These are phyloP conservation scores for Filobasidium uniguttulatum DNA, from an alignment of 1,284 basidiomycete species.

Conservation along the genomic window DNA sequence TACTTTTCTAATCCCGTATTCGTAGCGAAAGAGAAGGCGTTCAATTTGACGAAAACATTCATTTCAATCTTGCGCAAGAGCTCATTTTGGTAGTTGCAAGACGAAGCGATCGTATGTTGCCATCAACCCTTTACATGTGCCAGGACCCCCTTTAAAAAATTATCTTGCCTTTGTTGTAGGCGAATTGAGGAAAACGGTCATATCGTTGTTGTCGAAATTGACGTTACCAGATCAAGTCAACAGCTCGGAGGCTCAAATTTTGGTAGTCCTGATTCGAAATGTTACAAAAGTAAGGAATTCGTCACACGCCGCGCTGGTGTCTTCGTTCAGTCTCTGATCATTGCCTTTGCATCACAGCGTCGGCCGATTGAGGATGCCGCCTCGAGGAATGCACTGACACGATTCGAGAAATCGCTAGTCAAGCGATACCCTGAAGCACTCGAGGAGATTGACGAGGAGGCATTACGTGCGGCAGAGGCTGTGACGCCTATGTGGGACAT, in stretches of 20 bases:
- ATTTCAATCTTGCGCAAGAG: conserved; percentile 64
- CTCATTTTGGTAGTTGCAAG: conserved; percentile 48
- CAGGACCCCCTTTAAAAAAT: conserved; percentile 1
- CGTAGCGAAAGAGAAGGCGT: conserved; percentile 31
- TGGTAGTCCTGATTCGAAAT: conserved; percentile 49
- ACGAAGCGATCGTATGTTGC: conserved; percentile 44
- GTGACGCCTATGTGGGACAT: conserved; percentile 25
- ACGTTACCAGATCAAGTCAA: conserved; percentile 53
- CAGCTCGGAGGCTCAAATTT: conserved; percentile 46
- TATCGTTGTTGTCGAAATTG: conserved; percentile 65
- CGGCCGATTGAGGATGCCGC: conserved; percentile 56
- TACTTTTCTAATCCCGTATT: conserved; percentile 1
- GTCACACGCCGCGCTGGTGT: neutral
- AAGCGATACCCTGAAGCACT: conserved; percentile 50
- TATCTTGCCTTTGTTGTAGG: conserved; percentile 38
- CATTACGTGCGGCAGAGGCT: conserved; percentile 23
- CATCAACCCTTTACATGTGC: conserved; percentile 3
- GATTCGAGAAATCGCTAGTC: conserved; percentile 49
- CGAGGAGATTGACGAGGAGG: conserved; percentile 54
- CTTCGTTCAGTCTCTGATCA: neutral
- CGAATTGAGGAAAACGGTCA: conserved; percentile 66
- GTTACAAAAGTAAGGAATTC: conserved; percentile 50
- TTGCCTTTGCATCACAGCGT: conserved; percentile 41
- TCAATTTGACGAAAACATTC: conserved; percentile 44
- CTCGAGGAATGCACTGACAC: conserved; percentile 54